These are phyloP conservation scores for Leccinellum albellum DNA, from an alignment of 768 basidiomycete genomes.

Conservation along the genomic window DNA sequence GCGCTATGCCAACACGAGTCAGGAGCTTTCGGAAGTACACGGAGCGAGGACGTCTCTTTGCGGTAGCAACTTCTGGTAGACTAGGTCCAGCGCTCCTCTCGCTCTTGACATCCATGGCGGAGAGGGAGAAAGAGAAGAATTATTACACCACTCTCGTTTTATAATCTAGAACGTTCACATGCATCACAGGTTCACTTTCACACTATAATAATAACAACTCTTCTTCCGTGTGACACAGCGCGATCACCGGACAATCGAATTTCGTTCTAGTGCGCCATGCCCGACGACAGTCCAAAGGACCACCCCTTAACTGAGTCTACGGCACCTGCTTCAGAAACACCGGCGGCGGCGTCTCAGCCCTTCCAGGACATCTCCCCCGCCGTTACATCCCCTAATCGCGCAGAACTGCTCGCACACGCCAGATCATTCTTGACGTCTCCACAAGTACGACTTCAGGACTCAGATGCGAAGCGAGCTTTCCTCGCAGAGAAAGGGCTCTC, in stretches of 20 bases:
- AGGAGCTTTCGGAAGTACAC: slow-evolving; percentile 4
- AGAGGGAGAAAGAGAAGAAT: background rate
- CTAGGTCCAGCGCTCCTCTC: slow-evolving; percentile 3
- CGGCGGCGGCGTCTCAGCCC: background rate
- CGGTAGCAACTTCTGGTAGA: slow-evolving; percentile 11
- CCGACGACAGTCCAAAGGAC: slow-evolving; percentile 12
- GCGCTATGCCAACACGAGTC: slow-evolving; percentile 1
- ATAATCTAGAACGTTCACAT: slow-evolving; percentile 5
- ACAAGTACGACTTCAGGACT: slow-evolving; percentile 57
- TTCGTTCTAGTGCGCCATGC: slow-evolving; percentile 8
- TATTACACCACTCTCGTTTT: background rate
- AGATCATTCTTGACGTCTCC: slow-evolving; percentile 64
- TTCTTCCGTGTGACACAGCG: no score
- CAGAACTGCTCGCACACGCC: slow-evolving; percentile 51
- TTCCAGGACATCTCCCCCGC: background rate
- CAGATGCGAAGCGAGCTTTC: slow-evolving; percentile 55
- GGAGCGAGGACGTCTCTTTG: background rate
- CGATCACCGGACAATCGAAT: no score
- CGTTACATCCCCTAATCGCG: slow-evolving; percentile 23
- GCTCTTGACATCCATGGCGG: slow-evolving; percentile 16
- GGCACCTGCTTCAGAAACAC: background rate
- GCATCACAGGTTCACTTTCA: no score
- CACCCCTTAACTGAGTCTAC: background rate
- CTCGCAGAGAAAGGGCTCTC: slow-evolving; percentile 67
- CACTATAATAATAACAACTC: background rate